These are phyloP conservation scores for Cadophora sp. DNA, from an alignment of 2,329 filamentous ascomycete species.

Conservation along the genomic window DNA sequence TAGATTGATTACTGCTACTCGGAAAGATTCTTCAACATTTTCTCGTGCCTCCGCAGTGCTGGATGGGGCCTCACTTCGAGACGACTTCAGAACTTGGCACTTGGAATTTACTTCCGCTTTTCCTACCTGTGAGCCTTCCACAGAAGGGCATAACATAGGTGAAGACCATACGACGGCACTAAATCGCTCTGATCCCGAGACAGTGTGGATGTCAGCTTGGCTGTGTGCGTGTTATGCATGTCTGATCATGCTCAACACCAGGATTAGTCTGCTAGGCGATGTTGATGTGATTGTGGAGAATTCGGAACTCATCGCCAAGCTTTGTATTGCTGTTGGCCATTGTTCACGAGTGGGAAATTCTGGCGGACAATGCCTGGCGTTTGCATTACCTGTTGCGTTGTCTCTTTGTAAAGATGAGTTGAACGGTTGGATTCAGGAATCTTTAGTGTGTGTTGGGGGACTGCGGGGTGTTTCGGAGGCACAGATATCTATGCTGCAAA, in stretches of 20 bases:
- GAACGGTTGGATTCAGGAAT: neutral
- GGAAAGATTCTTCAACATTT: too few species aligned
- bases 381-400: neutral
- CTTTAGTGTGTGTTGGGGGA: neutral
- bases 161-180: neutral
- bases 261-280: neutral
- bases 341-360: neutral
- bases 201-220: neutral
- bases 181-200: neutral
- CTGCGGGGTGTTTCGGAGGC: neutral
- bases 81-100: neutral
- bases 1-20: neutral
- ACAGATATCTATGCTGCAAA: neutral
- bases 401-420: conserved; percentile 10
- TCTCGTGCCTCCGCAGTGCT: neutral
- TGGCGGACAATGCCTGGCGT: conserved; percentile 1
- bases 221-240: neutral
- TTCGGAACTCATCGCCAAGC: neutral
- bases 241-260: neutral
- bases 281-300: neutral
- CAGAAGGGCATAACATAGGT: neutral
- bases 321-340: neutral
- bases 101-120: neutral
- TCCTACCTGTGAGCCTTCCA: neutral
- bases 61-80: neutral